Percentiles rank a stretch among this genome's conserved stretches.
These are phyloP conservation scores for Ceratocystis albifundus DNA, from an alignment of 2,329 filamentous ascomycete genomes.

Conservation along the genomic window DNA sequence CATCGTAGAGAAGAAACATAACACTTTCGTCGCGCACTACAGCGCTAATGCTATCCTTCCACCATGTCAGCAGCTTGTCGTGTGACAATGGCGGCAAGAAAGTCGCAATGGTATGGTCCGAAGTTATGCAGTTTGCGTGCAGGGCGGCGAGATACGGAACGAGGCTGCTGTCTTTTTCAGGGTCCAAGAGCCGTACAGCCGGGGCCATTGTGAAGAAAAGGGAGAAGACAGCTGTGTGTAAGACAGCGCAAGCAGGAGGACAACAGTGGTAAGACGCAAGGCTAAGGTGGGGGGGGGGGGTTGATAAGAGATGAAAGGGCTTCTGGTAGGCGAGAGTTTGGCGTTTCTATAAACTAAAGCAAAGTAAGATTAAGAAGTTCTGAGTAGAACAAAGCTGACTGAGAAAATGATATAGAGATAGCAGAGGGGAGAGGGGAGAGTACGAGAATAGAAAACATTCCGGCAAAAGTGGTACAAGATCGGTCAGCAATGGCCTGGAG, in stretches of 20 bases:
- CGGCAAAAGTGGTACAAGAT: no score
- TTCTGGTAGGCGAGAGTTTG: neutral
- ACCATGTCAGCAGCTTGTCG: conserved; percentile 45
- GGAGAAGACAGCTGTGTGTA: neutral
- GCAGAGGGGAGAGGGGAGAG: no score
- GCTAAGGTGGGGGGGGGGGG: neutral
- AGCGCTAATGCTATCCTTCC: conserved; percentile 43
- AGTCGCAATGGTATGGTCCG: conserved; percentile 44
- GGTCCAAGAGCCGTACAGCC: conserved; percentile 35
- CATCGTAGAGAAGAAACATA: conserved; percentile 43
- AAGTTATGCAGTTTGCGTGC: conserved; percentile 47
- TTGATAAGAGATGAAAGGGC: neutral
- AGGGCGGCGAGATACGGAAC: conserved; percentile 46
- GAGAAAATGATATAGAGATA: no score
- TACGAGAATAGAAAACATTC: no score
- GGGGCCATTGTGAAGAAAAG: conserved; percentile 11
- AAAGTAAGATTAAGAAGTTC: no score
- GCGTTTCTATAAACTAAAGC: no score
- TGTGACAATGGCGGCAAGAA: conserved; percentile 50
- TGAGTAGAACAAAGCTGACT: no score
- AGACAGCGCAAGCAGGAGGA: neutral
- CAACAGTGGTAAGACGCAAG: neutral
- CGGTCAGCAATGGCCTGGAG: no score
- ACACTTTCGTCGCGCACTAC: conserved; percentile 36
- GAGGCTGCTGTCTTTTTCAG: conserved; percentile 39